phyloP scores from a whole-genome alignment of 192 early-diverging fungal genomes.

The Hyaloraphidium curvatum region DNA sequence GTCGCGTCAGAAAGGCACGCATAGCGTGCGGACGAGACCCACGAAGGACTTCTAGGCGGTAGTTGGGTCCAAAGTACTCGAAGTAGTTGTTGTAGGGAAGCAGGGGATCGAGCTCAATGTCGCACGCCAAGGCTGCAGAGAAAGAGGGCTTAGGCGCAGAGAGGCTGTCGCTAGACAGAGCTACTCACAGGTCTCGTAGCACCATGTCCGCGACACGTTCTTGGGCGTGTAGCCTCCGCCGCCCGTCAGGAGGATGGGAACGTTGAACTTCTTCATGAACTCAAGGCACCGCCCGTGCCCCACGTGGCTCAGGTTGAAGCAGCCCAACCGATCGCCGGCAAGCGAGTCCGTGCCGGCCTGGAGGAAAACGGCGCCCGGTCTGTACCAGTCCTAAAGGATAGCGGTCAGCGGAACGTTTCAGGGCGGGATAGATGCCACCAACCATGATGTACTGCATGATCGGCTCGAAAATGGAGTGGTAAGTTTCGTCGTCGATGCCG shows the following conservation, averaged over 20 bases:
- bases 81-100: slow-evolving; percentile 77
- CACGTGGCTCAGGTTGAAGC: slow-evolving; percentile 82
- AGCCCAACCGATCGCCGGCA: slow-evolving; percentile 78
- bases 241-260: slow-evolving; percentile 82
- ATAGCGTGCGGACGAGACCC: no score
- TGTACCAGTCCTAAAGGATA: no score
- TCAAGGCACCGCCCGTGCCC: slow-evolving; percentile 88
- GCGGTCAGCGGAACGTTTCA: no score
- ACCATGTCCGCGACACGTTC: slow-evolving; percentile 85
- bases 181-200: slow-evolving; percentile 66
- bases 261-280: slow-evolving; percentile 74
- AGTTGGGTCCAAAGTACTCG: slow-evolving; percentile 81
- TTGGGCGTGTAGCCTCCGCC: slow-evolving; percentile 97
- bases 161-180: slow-evolving; percentile 19
- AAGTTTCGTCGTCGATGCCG: slow-evolving; percentile 67
- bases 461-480: slow-evolving; percentile 74
- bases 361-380: slow-evolving; percentile 74
- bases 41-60: slow-evolving; percentile 60
- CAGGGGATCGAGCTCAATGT: slow-evolving; percentile 31
- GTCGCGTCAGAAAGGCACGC: no score
- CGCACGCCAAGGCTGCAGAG: neutral
- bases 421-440: no score
- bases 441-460: slow-evolving; percentile 71
- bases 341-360: slow-evolving; percentile 96
- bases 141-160: slow-evolving; percentile 39